A percentile compares a stretch with the other conserved stretches of the same genome.
These are phyloP conservation scores for Penicillium chermesinum DNA, from an alignment of 495 filamentous ascomycete species.

Conservation along the genomic window DNA sequence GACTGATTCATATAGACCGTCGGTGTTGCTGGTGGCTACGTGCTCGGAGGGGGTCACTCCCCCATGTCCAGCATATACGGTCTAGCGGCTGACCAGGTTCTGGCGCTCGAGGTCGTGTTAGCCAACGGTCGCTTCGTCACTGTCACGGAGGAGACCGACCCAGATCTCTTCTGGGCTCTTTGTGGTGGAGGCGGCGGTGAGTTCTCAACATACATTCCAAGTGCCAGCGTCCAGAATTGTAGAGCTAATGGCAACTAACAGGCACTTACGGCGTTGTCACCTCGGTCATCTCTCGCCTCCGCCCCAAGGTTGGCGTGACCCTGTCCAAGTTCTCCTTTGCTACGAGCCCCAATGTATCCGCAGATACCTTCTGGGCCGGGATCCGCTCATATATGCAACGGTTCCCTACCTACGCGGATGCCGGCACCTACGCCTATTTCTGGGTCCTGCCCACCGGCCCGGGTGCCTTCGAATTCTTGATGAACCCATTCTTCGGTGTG, in stretches of 20 bases:
- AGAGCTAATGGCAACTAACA: not conserved
- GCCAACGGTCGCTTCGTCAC: conserved; percentile 49
- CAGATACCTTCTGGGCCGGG: conserved; percentile 46
- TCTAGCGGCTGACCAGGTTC: conserved; percentile 48
- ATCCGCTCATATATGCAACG: conserved; percentile 42
- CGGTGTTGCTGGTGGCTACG: conserved; percentile 40
- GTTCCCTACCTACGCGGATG: conserved; percentile 44
- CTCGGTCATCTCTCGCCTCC: conserved; percentile 44
- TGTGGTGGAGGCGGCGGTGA: conserved; percentile 35
- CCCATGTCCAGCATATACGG: conserved; percentile 47
- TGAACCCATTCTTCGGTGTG: conserved; percentile 43
- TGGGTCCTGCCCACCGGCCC: conserved; percentile 16
- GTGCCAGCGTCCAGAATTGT: not conserved
- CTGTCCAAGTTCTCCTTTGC: conserved; percentile 38
- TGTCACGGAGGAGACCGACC: conserved; percentile 43
- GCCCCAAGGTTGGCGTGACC: conserved; percentile 36
- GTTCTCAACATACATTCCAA: conserved; percentile 15
- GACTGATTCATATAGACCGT: conserved; percentile 19
- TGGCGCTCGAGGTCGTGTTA: conserved; percentile 49
- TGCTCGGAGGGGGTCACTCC: conserved; percentile 44
- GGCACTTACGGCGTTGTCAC: conserved; percentile 39
- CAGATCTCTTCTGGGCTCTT: conserved; percentile 58
- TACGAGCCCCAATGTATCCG: conserved; percentile 26
- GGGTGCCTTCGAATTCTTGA: conserved; percentile 14
- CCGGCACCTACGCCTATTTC: conserved; percentile 54